Evolutionary conservation across 805 yeast species (phyloP), one percentile per base, ranked within the genome.

Genomic region (Yarrowia osloensis): DNA sequence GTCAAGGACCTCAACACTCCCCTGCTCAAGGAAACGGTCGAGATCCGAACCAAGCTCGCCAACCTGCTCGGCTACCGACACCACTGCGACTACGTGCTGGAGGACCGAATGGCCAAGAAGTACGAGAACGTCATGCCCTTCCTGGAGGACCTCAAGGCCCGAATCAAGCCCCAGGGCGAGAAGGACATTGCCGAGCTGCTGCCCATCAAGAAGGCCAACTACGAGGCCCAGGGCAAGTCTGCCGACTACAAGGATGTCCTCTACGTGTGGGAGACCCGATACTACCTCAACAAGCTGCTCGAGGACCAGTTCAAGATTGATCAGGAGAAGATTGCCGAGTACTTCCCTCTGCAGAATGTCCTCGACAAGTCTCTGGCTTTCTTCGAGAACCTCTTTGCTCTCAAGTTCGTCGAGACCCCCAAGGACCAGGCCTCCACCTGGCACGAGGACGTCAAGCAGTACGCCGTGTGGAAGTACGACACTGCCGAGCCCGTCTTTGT

Each of bases 381-480:
- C 70, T 91, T 88, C 74, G 94, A 88, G 76, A 81, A 79, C 2
- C 80, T 91, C 61, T 87, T 91, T 77, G 85, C 85, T 68, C 81
- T 91, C 68, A 86, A 87, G 75, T 89, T 91, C 74, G 79, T 83
- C 47, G 85, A 84, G 73, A 80, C 83, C 40, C 68, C 76, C n/a
- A 78, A 78, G 6, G 77, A 77, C 8, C 72, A 77, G 15, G 82
- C 83, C 17, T 39, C 47, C 13, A 35, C 47, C 29, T 91, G 97
- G 97, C 93, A 91, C 74, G 84, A 81, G 67, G 96, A 90, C 74
- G 95, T 89, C 19, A 85, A 85, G 70, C 89, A 86, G 73, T 85
- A 86, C 73, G 86, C 90, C 2, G 75, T 74, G 65, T 89, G 90
- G 88, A 82, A 83, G 69, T 77, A 83, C 73, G 90, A 87, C 71